Base-by-base conservation (phyloP, 164 flowering plant species). In the Vitis rupestris region DNA sequence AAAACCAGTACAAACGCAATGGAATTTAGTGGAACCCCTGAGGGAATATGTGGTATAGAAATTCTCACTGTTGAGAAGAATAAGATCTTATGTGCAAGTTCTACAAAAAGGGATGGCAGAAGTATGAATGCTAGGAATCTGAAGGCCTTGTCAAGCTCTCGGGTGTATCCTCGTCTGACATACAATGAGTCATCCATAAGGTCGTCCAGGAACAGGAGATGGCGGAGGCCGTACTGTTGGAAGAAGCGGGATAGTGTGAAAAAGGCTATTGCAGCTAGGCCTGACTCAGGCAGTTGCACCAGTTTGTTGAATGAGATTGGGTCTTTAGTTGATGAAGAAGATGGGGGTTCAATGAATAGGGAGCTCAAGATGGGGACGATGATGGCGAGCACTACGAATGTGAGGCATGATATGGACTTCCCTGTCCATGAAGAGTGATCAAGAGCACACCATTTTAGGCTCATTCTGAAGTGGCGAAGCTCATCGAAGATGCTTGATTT, bases 151-250 rank as follows among this genome's bases (percentile, higher is more conserved):
- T 84, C 85, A 12, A 93, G 83, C 74, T 91, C 87, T 0, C 74
- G 69, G 2, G 84, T 61, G 70, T 93, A 90, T 3, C 87, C 86
- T 2, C 73, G 74, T 14, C 80, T 75, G 6, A 93, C 90, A 55
- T 70, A 76, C 0, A 27, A 23, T 0, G 92, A 76, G 59, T 85
- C 93, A 9, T 82, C 82, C 4, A 58, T 65, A 9, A 90, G 71
- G 2, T 71, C 84, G 31, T 90, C 93, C n/a, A 89, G 90, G 76
- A 86, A 88, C 49, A 92, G 78, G 55, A 92, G 87, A 17, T 81
- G 85, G 2, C 90, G 79, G 48, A 92, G 80, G 5, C 90, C 85
- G 54, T 81, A 84, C 10, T 62, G 76, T 11, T 76, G 75, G 60
- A 87, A 81, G 78, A 86, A 88, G 2, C 83, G 29, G 12, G 80